Base-by-base conservation (phyloP, 2,329 filamentous ascomycete genomes). In the Chrysosphaeria jannelii region DNA sequence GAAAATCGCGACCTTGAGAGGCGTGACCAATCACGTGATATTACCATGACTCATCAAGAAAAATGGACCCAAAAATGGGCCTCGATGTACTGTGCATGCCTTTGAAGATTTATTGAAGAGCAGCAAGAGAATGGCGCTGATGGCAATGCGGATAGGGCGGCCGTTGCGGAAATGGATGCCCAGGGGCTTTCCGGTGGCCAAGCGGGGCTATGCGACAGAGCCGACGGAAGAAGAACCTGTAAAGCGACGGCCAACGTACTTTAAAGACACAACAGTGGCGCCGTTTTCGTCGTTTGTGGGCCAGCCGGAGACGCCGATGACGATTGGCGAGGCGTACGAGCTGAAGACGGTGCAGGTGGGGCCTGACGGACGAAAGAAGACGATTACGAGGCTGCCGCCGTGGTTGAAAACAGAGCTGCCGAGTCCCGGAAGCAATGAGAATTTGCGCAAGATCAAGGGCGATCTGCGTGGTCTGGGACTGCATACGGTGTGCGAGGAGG, bases 401-500 rank as follows among this genome's bases (percentile, higher is more conserved):
- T 97, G 85, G 85, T 61, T 97, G 31, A 91, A 93, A 55, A 97
- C 81, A 12, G 74, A 78, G 2, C 85, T 97, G 27, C 85, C 41
- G 5, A 38, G 31, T 12, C 35, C 85, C 0, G 63, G 64, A 8
- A 68, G 68, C 30, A 70, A 63, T 40, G 46, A 52, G 27, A 88
- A 88, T 47, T 91, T 69, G 53, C 88, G 88, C 49, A 74, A 75
- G 38, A 89, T 97, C 45, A 91, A 90, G 53, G 66, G 70, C 31
- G 85, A 97, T 43, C 50, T 97, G 33, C 62, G 85, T 17, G 85
- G 85, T 0, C 48, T 97, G 29, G 71, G 72, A 27, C 52, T 97
- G 27, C 79, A 91, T 44, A 97, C 85, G 4, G 85, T 97, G 10
- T 97, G 85, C 45, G 85, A 97, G 48, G 85, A 97, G 49, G 85